Conservation (phyloP, 2,329 filamentous ascomycete species). For the Elsinoe batatas region DNA sequence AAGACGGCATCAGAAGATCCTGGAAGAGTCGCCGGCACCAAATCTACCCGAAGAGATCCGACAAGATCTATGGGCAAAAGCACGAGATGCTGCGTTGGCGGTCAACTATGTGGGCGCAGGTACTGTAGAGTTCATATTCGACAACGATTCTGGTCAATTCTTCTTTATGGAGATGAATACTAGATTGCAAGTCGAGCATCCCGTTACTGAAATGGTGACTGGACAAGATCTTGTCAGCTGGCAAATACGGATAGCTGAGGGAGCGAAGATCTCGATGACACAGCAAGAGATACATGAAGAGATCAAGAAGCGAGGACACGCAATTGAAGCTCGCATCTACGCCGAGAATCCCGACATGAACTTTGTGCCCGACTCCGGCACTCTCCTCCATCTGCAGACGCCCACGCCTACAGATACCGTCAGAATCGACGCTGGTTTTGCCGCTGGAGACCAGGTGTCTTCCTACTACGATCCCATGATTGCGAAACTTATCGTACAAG, state of each 20-base stretch:
- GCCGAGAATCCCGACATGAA: slow-evolving; percentile 87
- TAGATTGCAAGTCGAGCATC: slow-evolving; percentile 89
- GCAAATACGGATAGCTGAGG: slow-evolving; percentile 81
- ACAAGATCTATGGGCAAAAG: slow-evolving; percentile 57
- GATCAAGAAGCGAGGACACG: slow-evolving; percentile 69
- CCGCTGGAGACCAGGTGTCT: slow-evolving; percentile 82
- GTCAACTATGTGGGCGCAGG: slow-evolving; percentile 57
- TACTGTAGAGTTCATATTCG: slow-evolving; percentile 60
- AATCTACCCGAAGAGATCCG: slow-evolving; percentile 49
- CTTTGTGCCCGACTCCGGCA: slow-evolving; percentile 90
- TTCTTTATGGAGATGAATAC: slow-evolving; percentile 70
- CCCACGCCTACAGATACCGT: slow-evolving; percentile 61
- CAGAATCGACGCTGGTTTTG: slow-evolving; percentile 87
- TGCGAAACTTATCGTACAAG: slow-evolving; percentile 88
- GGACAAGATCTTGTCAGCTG: slow-evolving; percentile 79
- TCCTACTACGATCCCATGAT: slow-evolving; percentile 99
- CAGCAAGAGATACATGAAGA: slow-evolving; percentile 56
- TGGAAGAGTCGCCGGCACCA: slow-evolving; percentile 57
- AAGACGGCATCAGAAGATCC: slow-evolving; percentile 54
- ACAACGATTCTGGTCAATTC: slow-evolving; percentile 56
- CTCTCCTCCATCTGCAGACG: slow-evolving; percentile 70
- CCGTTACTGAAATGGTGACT: slow-evolving; percentile 75
- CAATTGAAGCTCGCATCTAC: slow-evolving; percentile 93
- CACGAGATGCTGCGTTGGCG: slow-evolving; percentile 51
- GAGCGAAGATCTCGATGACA: slow-evolving; percentile 54